Percentiles rank a stretch among this genome's conserved stretches.
Conservation (phyloP, 2,329 filamentous ascomycete species). For the Aspergillus floridensis region DNA sequence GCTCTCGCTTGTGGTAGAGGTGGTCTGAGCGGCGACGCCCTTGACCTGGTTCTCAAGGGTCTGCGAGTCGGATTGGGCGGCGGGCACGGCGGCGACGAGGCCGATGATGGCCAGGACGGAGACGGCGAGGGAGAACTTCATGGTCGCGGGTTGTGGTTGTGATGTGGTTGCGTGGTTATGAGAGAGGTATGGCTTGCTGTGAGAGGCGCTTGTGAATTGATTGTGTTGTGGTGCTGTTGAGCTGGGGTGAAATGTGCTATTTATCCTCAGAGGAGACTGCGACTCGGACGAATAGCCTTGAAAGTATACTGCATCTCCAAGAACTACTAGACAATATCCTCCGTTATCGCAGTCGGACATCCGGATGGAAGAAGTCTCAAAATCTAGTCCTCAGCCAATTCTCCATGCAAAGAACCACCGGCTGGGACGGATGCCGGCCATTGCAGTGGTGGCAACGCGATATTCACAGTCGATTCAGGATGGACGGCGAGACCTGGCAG, state of each 20-base stretch:
- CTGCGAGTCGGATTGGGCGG: constrained; percentile 13
- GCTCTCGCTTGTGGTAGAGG: constrained; percentile 11
- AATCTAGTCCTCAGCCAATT: neutral
- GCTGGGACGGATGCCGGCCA: neutral
- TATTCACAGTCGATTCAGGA: neutral
- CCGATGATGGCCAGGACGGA: constrained; percentile 30
- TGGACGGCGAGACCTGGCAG: no score
- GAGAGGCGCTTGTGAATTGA: neutral
- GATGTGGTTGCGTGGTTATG: no score
- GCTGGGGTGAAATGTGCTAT: neutral
- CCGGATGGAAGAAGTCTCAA: neutral
- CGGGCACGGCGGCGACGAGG: constrained; percentile 29
- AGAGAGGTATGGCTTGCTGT: neutral
- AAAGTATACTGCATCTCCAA: no score
- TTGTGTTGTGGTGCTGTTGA: neutral
- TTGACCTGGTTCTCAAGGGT: constrained; percentile 17
- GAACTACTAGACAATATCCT: neutral
- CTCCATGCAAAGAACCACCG: neutral
- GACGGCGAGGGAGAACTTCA: constrained; percentile 28
- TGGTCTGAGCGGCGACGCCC: constrained; percentile 12
- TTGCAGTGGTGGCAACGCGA: neutral
- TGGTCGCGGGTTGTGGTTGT: constrained; percentile 16
- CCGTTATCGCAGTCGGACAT: neutral
- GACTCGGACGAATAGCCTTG: no score
- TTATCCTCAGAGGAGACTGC: neutral